Conservation (phyloP, 306 rosid species). For the Glycyrrhiza uralensis region DNA sequence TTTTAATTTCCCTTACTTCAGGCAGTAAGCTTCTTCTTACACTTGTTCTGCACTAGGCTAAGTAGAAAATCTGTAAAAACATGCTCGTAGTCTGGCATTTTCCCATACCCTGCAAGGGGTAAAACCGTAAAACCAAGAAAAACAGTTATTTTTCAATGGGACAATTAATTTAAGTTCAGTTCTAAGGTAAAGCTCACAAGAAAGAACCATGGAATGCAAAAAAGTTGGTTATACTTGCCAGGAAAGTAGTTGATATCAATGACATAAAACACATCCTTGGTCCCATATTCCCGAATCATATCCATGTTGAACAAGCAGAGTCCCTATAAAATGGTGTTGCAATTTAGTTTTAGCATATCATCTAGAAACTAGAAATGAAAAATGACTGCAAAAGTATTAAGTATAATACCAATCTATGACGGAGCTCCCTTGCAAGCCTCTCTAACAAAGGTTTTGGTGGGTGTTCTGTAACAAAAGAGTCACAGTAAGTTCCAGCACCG, state of each 20-base stretch:
- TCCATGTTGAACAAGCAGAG: conserved; percentile 52
- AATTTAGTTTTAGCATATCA: conserved; percentile 14
- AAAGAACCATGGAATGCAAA: background rate
- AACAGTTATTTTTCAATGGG: too few species aligned
- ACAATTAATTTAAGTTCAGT: too few species aligned
- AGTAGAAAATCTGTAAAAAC: conserved; percentile 52
- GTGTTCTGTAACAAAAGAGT: conserved; percentile 37
- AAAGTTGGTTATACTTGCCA: conserved; percentile 33
- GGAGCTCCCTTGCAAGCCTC: conserved; percentile 50
- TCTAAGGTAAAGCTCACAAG: background rate
- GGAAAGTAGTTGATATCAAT: conserved; percentile 60
- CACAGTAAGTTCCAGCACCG: conserved; percentile 6
- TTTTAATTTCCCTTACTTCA: background rate
- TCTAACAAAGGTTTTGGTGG: conserved; percentile 53
- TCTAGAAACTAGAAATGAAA: conserved; percentile 1
- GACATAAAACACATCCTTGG: conserved; percentile 53
- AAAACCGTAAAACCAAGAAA: background rate
- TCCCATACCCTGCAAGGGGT: conserved; percentile 35
- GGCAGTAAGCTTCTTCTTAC: conserved; percentile 35
- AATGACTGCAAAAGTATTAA: background rate
- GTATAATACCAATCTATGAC: conserved; percentile 36
- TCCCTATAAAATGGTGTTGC: conserved; percentile 33
- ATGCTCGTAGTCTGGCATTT: conserved; percentile 53
- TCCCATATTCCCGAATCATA: conserved; percentile 56
- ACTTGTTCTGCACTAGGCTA: conserved; percentile 43